Evolutionary conservation across 768 basidiomycete genomes (phyloP), one percentile per base, ranked within the genome.

Genomic region (Mycena haematopus): DNA sequence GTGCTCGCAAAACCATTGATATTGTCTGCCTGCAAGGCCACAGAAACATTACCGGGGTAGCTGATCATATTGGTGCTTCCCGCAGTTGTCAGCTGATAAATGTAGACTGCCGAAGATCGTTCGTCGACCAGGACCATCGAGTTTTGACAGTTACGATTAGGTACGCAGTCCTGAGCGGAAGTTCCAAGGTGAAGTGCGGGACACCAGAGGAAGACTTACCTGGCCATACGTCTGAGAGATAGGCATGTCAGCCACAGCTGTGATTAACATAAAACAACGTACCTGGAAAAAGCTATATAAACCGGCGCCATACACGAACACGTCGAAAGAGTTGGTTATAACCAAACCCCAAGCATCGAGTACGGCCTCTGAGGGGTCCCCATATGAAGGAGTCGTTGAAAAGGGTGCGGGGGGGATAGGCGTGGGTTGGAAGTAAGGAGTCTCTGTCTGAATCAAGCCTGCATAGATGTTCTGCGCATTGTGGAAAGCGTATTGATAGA

Each of bases 241-340:
- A 29, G 19, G n/a, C 13, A 47, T 44, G 27, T 42, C 13, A 38
- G 22, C 22, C 2, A 14, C 11, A 15, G 47, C 27, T 3, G 0
- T 25, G 19, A 21, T 2, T 1, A 45, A 24, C 14, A 29, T 17
- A 49, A 47, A 68, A 57, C 55, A 78, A 75, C 7, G 82, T 66
- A 80, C 78, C 75, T 84, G 73, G 81, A 80, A 85, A 74, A 85
- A 85, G 69, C 77, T 82, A 73, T 85, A 85, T 50, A 82, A 72
- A 1, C 84, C 84, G 5, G 78, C 81, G 77, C 81, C 84, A 66
- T 81, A 85, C 60, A 84, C 64, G 5, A 80, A 71, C 42, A 85
- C 78, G 63, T 76, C 71, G 60, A 70, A 71, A 17, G 84, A 84
- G 52, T 71, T 68, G 35, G 72, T 62, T 35, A 85, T 77, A 35